Conservation (phyloP, 2,329 filamentous ascomycete genomes). For the Cladophialophora yegresii region DNA sequence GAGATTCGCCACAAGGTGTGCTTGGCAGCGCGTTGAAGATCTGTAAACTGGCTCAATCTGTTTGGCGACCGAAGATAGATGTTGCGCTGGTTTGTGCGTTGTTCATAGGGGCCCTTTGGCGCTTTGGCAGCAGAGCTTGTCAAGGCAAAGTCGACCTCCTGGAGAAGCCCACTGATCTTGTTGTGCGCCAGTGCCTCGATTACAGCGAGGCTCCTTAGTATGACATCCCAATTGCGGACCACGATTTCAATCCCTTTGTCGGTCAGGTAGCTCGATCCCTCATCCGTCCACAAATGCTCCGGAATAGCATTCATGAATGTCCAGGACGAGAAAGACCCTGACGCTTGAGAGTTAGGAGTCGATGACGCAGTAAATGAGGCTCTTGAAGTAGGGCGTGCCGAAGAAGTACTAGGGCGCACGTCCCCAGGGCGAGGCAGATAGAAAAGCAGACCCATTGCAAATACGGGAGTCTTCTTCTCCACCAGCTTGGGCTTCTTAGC, state of each 20-base stretch:
- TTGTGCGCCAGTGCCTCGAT: conserved; percentile 56
- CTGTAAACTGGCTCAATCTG: conserved; percentile 48
- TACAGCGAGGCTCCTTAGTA: conserved; percentile 57
- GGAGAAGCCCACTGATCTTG: conserved; percentile 55
- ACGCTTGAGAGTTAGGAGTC: conserved; percentile 33
- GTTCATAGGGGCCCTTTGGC: conserved; percentile 51
- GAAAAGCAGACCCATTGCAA: conserved; percentile 59
- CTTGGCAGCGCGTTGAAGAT: conserved; percentile 50
- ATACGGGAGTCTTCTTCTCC: conserved; percentile 60
- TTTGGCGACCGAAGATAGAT: conserved; percentile 53
- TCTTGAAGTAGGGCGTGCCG: conserved; percentile 26
- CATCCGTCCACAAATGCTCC: conserved; percentile 30
- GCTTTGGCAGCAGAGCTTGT: conserved; percentile 43
- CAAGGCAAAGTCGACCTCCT: conserved; percentile 48
- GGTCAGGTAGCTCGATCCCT: conserved; percentile 21
- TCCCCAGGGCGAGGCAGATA: conserved; percentile 52
- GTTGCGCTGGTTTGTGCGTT: conserved; percentile 52
- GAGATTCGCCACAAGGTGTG: conserved; percentile 55
- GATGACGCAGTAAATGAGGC: conserved; percentile 26
- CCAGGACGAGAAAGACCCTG: conserved; percentile 36
- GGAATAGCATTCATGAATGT: conserved; percentile 36
- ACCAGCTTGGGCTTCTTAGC: conserved; percentile 50
- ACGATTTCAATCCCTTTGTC: conserved; percentile 59
- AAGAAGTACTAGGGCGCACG: conserved; percentile 22
- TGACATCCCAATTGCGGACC: conserved; percentile 62